Evolutionary conservation across 2,329 filamentous ascomycete genomes (phyloP), one percentile per base, ranked within the genome.

Genomic region (Fusarium solani-melongenae): DNA sequence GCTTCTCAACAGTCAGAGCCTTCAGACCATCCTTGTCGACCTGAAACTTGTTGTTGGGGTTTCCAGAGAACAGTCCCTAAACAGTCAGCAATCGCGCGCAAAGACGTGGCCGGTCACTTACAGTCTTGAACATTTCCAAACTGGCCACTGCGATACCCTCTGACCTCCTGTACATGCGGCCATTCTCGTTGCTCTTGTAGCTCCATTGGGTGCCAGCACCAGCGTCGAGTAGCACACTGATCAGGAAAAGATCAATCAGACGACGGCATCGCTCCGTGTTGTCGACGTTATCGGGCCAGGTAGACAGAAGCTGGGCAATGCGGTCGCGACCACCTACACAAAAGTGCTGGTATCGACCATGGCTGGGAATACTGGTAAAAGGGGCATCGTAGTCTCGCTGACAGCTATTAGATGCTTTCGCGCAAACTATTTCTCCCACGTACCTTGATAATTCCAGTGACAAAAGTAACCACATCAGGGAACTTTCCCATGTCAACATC

Each of bases 401-500:
- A 31, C 7, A 31, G n/a, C 46, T 53, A n/a, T 53, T 53, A 53
- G 49, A 46, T 22, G 38, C 39, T 27, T 31, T 38, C 24, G 9
- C 55, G 38, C 57, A 46, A 51, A 51, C 12, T 2, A 20, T 34
- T 38, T 29, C n/a, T 46, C 27, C 27, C 15, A 79, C 87, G 75
- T 85, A 95, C 95, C 92, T 97, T 98, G 86, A 98, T 97, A 73
- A 98, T 96, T 44, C 93, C 92, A n/a, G 96, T 92, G 11, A 98
- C 93, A 81, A 97, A 98, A 51, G 89, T 89, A 15, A 95, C 94
- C 1, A 96, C 96, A 73, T 96, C 93, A 53, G 88, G 84, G 81
- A 98, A 96, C 83, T 96, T 97, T 83, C 83, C 84, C 88, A 95
- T 91, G 82, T 98, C 95, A 56, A 98, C 94, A 73, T 94, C 92